Conservation (phyloP, 306 rosid species). For the Hippophae gyantsensis region DNA sequence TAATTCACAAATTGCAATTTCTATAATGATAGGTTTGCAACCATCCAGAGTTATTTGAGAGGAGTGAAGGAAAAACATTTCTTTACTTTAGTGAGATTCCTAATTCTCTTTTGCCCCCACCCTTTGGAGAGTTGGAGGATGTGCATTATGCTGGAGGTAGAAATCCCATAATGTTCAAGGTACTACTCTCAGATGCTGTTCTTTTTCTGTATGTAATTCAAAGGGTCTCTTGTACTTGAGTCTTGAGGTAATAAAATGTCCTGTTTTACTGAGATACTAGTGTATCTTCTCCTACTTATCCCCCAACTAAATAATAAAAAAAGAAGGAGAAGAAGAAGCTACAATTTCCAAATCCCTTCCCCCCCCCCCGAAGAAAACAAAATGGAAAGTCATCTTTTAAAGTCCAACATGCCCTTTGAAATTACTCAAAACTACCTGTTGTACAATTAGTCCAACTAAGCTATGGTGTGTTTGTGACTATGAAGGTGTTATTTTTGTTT, state of each 20-base stretch:
- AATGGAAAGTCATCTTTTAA: too few relatives aligned
- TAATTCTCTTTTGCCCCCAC: constrained; percentile 77
- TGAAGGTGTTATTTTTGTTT: neutral
- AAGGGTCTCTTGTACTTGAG: neutral
- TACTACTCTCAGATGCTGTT: constrained; percentile 23
- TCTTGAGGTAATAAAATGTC: neutral
- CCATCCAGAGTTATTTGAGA: constrained; percentile 96
- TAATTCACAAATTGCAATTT: constrained; percentile 5
- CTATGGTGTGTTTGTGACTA: too few relatives aligned
- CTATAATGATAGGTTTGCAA: constrained; percentile 74
- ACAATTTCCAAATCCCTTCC: too few relatives aligned
- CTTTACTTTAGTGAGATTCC: constrained; percentile 72
- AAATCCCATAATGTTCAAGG: constrained; percentile 74
- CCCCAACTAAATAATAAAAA: too few relatives aligned
- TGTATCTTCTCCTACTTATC: too few relatives aligned
- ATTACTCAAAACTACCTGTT: too few relatives aligned
- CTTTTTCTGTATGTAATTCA: neutral
- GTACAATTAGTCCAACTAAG: too few relatives aligned
- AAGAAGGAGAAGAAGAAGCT: too few relatives aligned
- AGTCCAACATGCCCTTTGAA: too few relatives aligned
- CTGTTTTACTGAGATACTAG: too few relatives aligned
- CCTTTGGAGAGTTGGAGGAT: constrained; percentile 93
- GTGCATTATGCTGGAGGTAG: constrained; percentile 84
- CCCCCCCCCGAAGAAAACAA: too few relatives aligned
- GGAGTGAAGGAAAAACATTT: constrained; percentile 90